Percentiles rank a stretch among this genome's conserved stretches.
Conservation (phyloP, 768 basidiomycete genomes). For the Lactarius hengduanensis region DNA sequence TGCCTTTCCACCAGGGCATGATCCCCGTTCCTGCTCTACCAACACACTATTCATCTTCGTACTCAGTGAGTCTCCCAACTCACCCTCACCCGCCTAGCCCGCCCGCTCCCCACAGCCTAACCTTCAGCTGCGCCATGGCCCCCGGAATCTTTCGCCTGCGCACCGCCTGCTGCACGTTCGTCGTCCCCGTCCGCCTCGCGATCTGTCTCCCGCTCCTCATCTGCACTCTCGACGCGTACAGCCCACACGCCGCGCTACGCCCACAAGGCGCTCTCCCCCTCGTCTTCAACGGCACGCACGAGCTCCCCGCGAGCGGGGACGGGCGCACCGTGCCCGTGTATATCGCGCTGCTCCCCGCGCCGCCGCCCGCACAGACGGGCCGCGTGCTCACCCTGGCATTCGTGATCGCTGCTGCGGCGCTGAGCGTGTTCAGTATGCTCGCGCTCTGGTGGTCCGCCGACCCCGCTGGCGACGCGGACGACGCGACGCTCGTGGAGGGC, state of each 20-base stretch:
- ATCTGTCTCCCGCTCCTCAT: conserved; percentile 27
- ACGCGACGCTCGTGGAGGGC: conserved; percentile 20
- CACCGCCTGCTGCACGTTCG: conserved; percentile 23
- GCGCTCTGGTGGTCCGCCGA: conserved; percentile 16
- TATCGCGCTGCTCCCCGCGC: conserved; percentile 7
- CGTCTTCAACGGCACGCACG: conserved; percentile 3
- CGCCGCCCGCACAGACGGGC: conserved; percentile 1
- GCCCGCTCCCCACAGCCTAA: conserved; percentile 7
- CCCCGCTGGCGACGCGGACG: conserved; percentile 2
- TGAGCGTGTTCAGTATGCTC: conserved; percentile 22
- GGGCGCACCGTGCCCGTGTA: conserved; percentile 4
- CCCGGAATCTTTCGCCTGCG: conserved; percentile 25
- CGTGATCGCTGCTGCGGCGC: conserved; percentile 8
- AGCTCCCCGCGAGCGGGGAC: background rate
- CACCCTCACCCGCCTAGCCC: background rate
- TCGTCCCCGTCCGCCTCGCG: conserved; percentile 27
- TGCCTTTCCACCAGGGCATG: background rate
- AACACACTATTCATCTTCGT: background rate
- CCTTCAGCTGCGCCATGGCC: conserved; percentile 2
- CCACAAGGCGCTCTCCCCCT: conserved; percentile 8
- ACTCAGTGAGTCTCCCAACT: background rate
- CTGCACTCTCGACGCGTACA: conserved; percentile 25
- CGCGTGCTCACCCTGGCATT: conserved; percentile 22
- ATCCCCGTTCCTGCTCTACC: background rate
- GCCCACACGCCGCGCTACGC: conserved; percentile 3